Evolutionary conservation across 805 yeast species (phyloP), one percentile per base, ranked within the genome.

Genomic region (Pichia exigua): DNA sequence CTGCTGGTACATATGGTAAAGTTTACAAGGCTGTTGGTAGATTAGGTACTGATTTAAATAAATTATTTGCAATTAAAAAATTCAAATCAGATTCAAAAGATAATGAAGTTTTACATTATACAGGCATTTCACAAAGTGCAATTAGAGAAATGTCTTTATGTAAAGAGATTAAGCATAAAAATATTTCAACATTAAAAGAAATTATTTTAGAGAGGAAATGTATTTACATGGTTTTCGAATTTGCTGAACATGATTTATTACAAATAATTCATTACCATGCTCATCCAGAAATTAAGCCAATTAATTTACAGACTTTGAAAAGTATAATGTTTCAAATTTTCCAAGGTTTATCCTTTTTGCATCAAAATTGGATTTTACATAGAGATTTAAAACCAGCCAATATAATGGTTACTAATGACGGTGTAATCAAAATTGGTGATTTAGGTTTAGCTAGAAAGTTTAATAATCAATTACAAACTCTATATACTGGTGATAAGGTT

Each of bases 361-460:
- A 94, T 67, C 92, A 90, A 66, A 92, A 94, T 67, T 94, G 99
- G 98, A 83, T 94, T 2, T 72, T 94, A 47, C 99, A 94, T 68
- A 76, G 99, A 55, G 99, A 94, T 68, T 75, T 94, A 57, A 94
- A 94, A 62, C 99, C 99, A 1, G 99, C 99, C 2, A 92, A 92
- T 68, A 92, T 94, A 57, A 94, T 92, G 98, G 96, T 92, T 0
- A 82, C 96, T 0, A 76, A 83, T 10, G 81, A 78, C 53, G 99
- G 99, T 0, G 81, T 82, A n/a, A 94, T 92, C 20, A 94, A 94
- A 66, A 91, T 92, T 54, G 99, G 98, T 22, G 99, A 92, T 70
- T 74, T 91, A 59, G 98, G 98, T 1, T 72, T 91, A 38, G 97
- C 97, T 0, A 75, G 98, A 53, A 81, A 86, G 60, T 91, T 90